phyloP scores from a whole-genome alignment of 257 asterid species.

The Ajuga chamaepitys region DNA sequence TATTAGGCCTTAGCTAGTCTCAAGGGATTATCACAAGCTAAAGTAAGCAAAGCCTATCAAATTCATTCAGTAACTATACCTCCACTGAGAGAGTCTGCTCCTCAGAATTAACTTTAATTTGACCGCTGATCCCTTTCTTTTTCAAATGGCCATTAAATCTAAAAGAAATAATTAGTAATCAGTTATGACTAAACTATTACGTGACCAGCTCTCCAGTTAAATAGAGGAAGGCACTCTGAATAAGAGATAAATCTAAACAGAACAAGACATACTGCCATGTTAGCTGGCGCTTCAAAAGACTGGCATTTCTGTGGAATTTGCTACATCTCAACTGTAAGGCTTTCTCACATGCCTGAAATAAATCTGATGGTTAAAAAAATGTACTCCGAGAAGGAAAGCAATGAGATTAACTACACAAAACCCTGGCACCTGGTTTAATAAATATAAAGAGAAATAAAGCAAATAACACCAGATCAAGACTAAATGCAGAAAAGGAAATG shows the following conservation, averaged over 20 bases:
- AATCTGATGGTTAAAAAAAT: slow-evolving; percentile 8
- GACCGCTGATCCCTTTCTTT: slow-evolving; percentile 84
- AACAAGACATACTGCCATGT: slow-evolving; percentile 76
- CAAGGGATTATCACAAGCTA: too few relatives aligned
- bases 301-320: slow-evolving; percentile 71
- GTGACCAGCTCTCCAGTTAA: neutral
- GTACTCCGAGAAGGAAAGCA: slow-evolving; percentile 6
- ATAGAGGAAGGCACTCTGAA: too few relatives aligned
- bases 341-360: slow-evolving; percentile 57
- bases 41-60: slow-evolving; percentile 1
- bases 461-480: slow-evolving; percentile 3
- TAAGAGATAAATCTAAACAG: slow-evolving; percentile 10
- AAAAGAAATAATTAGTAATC: slow-evolving; percentile 12
- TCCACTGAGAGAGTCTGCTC: slow-evolving; percentile 78
- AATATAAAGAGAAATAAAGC: neutral
- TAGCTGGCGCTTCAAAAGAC: slow-evolving; percentile 65
- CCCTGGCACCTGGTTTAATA: neutral
- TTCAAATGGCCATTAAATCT: slow-evolving; percentile 87
- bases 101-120: slow-evolving; percentile 63
- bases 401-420: neutral
- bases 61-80: slow-evolving; percentile 39
- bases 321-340: slow-evolving; percentile 50
- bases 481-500: neutral
- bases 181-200: slow-evolving; percentile 4
- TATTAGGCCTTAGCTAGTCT: slow-evolving; percentile 1